These are phyloP conservation scores for Mytilinidion resinicola DNA, from an alignment of 495 filamentous ascomycete species.

Conservation along the genomic window DNA sequence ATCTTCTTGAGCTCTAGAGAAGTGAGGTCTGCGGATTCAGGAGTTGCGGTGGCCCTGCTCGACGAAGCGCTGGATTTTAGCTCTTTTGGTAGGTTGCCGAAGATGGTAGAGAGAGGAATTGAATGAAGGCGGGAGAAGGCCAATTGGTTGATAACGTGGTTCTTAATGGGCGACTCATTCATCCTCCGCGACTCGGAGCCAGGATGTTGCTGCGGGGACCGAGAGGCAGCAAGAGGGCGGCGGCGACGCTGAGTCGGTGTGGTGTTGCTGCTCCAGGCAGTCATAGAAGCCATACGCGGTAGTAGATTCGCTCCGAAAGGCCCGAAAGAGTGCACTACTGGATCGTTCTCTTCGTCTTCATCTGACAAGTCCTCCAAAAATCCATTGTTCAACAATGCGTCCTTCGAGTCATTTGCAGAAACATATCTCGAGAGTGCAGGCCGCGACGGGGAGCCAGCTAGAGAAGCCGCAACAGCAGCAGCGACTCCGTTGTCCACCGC, in stretches of 20 bases:
- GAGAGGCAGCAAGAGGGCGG: constrained; percentile 3
- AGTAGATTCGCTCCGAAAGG: constrained; percentile 79
- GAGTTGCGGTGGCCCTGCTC: constrained; percentile 5
- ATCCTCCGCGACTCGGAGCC: constrained; percentile 8
- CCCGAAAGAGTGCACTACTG: constrained; percentile 82
- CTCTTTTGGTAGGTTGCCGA: constrained; percentile 73
- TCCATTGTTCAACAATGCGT: constrained; percentile 15
- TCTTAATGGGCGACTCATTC: constrained; percentile 36
- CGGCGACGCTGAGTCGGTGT: constrained; percentile 14
- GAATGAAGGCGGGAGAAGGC: constrained; percentile 95
- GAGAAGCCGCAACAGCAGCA: constrained; percentile 10
- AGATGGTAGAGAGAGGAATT: constrained; percentile 78
- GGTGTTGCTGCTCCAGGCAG: constrained; percentile 47
- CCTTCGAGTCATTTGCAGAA: constrained; percentile 16
- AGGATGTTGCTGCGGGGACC: constrained; percentile 15
- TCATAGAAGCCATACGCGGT: constrained; percentile 68
- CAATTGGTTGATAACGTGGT: constrained; percentile 89
- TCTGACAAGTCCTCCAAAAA: constrained; percentile 57
- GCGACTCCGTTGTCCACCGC: constrained; percentile 30
- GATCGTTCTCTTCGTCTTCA: constrained; percentile 87
- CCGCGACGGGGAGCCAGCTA: constrained; percentile 15
- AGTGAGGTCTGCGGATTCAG: constrained; percentile 13
- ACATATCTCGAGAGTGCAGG: constrained; percentile 10
- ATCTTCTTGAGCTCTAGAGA: constrained; percentile 54
- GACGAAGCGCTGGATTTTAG: constrained; percentile 34